Conservation (phyloP, 176 grass and related monocot species). For the Avena insularis region DNA sequence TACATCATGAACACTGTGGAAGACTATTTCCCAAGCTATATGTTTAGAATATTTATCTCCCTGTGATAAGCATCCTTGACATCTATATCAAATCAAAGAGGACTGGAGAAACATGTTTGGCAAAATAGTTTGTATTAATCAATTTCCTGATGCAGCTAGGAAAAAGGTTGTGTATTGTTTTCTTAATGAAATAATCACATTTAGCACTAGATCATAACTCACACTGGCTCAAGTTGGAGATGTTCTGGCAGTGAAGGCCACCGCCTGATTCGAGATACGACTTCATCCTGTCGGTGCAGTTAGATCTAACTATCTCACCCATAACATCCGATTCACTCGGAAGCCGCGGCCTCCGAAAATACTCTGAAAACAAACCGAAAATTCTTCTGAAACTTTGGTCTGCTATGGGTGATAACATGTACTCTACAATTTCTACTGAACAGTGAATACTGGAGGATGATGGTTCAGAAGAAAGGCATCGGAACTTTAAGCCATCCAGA, state of each 20-base stretch:
- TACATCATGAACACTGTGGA: not conserved
- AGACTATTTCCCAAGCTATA: not conserved
- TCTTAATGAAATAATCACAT: not conserved
- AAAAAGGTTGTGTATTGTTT: not conserved
- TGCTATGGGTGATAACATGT: not conserved
- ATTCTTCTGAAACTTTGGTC: not conserved
- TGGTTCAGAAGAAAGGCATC: no score
- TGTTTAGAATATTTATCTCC: not conserved
- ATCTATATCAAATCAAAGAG: not conserved
- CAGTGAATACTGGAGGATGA: not conserved
- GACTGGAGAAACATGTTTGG: not conserved
- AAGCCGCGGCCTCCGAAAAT: constrained; percentile 50
- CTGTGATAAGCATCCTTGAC: not conserved
- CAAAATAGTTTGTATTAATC: no score
- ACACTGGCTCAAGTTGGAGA: constrained; percentile 70
- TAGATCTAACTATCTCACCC: constrained; percentile 57
- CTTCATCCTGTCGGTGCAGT: constrained; percentile 63
- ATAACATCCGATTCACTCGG: constrained; percentile 42
- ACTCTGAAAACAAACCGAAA: constrained; percentile 43
- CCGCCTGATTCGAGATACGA: constrained; percentile 68
- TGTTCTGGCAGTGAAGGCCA: constrained; percentile 35
- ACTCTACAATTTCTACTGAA: not conserved
- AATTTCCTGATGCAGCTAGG: not conserved
- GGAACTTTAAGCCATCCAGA: not conserved
- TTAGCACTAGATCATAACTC: constrained; percentile 37